Evolutionary conservation across 805 yeast genomes (phyloP), one percentile per base, ranked within the genome.

Genomic region (Suhomyces sp.): DNA sequence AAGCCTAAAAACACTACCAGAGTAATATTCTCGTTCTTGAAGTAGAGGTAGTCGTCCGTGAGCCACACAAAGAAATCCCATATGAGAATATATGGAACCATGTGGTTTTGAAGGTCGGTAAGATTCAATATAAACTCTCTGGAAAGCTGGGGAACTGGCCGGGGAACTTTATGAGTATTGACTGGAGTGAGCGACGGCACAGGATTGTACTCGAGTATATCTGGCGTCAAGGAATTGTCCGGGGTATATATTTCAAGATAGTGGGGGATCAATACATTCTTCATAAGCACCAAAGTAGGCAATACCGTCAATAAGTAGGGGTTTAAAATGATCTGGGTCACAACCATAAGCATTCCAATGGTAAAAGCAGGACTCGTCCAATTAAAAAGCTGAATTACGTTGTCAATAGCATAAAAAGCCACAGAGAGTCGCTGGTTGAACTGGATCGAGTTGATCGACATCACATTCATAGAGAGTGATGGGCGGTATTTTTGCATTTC

Each of bases 101-200:
- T 85, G 61, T 84, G 86, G 63, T 90, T 90, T 62, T 90, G 97
- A 53, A 89, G 72, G 70, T 90, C 97, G 1, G 96, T 88, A 60
- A 88, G 72, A 63, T 90, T 90, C 51, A 89, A 63, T 19, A 86
- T 67, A 62, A 89, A 90, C 63, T 90, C 96, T 50, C 87, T 75
- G 29, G 92, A 84, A 47, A 87, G 75, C 65, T 89, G 90, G 4
- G 92, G 87, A 6, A 85, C 87, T 0, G 96, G 94, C 54, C 80
- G 81, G 2, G 90, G 88, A 2, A 78, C 61, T 31, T 71, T 77
- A 22, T 81, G 75, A 10, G 73, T 71, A 43, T 71, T 60, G 39
- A 86, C 58, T 0, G 82, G 77, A 4, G 83, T 82, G 0, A 82
- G 84, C 25, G 75, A 71, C 8, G 76, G 74, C 5, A 62, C 48